Conservation (phyloP, 2,329 filamentous ascomycete species). For the Rugonectria rugulosa region DNA sequence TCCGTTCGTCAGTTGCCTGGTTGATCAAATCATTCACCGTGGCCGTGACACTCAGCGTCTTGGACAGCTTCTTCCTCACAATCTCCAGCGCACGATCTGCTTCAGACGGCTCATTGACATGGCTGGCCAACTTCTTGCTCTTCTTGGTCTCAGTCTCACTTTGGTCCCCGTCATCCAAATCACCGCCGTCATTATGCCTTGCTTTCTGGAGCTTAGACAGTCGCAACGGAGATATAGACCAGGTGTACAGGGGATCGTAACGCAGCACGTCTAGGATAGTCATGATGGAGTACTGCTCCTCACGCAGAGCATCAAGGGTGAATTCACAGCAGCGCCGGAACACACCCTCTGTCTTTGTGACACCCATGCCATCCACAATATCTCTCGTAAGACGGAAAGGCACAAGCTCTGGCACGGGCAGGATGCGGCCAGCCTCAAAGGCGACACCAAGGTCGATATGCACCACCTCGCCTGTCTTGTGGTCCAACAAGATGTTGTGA, state of each 20-base stretch:
- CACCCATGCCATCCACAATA: conserved; percentile 95
- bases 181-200: conserved; percentile 57
- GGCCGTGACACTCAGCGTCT: conserved; percentile 91
- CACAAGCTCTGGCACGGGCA: conserved; percentile 94
- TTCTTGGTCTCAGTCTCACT: conserved; percentile 52
- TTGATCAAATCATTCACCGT: conserved; percentile 98
- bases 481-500: conserved; percentile 94
- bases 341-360: conserved; percentile 92
- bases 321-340: conserved; percentile 99
- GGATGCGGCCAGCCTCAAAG: conserved; percentile 94
- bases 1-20: conserved; percentile 90
- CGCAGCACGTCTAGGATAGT: conserved; percentile 96
- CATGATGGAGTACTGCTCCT: conserved; percentile 97
- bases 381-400: conserved; percentile 95
- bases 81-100: conserved; percentile 91
- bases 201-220: conserved; percentile 71
- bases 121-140: conserved; percentile 43
- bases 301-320: conserved; percentile 91
- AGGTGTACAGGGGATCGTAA: conserved; percentile 97
- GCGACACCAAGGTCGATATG: conserved; percentile 97
- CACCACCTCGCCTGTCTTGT: conserved; percentile 88
- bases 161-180: conserved; percentile 47
- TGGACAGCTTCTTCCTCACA: conserved; percentile 94
- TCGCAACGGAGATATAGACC: conserved; percentile 81
- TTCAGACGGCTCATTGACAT: conserved; percentile 70